Conservation (phyloP, 192 early-diverging fungal species). For the Backusella circina region DNA sequence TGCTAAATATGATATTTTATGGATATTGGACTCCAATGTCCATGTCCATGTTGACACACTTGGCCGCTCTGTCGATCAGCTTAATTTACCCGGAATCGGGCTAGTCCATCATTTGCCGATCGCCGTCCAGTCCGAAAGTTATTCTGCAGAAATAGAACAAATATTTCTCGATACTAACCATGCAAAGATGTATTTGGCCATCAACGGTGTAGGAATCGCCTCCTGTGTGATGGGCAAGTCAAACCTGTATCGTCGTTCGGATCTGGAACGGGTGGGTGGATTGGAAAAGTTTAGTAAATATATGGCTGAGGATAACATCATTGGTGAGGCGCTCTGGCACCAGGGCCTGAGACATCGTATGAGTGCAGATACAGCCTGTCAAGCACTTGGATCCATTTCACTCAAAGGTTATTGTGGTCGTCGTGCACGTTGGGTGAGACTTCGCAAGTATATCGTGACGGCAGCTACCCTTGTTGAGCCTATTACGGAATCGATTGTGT, state of each 20-base stretch:
- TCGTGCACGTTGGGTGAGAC: constrained; percentile 90
- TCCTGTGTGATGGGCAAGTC: constrained; percentile 95
- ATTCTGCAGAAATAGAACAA: constrained; percentile 82
- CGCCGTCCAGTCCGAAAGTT: constrained; percentile 64
- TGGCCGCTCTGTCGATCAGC: constrained; percentile 75
- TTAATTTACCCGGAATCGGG: constrained; percentile 73
- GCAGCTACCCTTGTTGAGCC: constrained; percentile 89
- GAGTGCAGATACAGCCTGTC: constrained; percentile 84
- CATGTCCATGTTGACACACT: constrained; percentile 73
- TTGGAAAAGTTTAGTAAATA: constrained; percentile 83
- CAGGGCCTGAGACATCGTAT: constrained; percentile 78
- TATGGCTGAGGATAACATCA: constrained; percentile 95
- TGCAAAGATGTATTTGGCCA: constrained; percentile 92
- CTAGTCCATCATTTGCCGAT: constrained; percentile 95
- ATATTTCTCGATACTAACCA: constrained; percentile 88
- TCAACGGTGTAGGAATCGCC: constrained; percentile 82
- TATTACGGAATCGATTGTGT: constrained; percentile 84
- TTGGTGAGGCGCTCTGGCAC: constrained; percentile 82
- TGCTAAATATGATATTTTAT: constrained; percentile 84
- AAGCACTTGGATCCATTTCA: constrained; percentile 72
- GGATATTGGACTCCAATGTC: constrained; percentile 95
- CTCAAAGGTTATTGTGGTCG: constrained; percentile 80
- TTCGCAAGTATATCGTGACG: constrained; percentile 91
- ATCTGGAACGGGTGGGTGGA: constrained; percentile 77
- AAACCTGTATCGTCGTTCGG: constrained; percentile 84